Base-by-base conservation (phyloP, 2,329 filamentous ascomycete genomes). In the Verticillium alfalfae region DNA sequence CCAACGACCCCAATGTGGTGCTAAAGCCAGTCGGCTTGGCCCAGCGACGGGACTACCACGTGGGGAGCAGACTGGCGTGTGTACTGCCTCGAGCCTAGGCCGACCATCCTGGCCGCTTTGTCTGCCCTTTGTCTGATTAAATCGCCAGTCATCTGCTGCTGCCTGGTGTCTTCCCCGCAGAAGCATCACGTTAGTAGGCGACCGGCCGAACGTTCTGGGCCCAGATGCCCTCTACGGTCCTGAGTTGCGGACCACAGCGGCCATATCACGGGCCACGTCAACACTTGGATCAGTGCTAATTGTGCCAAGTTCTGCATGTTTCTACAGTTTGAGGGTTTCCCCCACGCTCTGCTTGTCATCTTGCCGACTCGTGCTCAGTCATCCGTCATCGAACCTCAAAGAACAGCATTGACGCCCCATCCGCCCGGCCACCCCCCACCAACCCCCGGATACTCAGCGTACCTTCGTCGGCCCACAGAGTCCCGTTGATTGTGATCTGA, bases 401-500 rank as follows among this genome's bases (percentile, higher is more conserved):
- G 54, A 34, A 56, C 54, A 13, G 54, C 54, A 22, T 56, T 56
- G 15, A 56, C 26, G 26, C 54, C 54, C 54, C 54, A 56, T n/a
- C 54, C 54, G 6, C 54, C 54, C 34, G 54, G 54, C 54, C 54
- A 56, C 13, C 54, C 54, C 9, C 31, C 26, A 56, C 31, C 31
- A 5, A 56, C 13, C 54, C 54, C 54, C 13, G 26, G 54, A n/a
- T 56, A 34, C 26, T 56, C 54, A 36, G 54, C 31, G 13, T 36
- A 34, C 16, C 54, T 26, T 34, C 54, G 13, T 3, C 34, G 54
- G 16, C 26, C n/a, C 26, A 18, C 13, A 15, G 26, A 18, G 31
- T 31, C 34, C 4, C 54, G 54, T 34, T 15, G 15, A 7, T 60
- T 63, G 22, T 65, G 64, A 9, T 63, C 61, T 41, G 34, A 26